phyloP scores from a whole-genome alignment of 1,284 basidiomycete species.

The Malassezia nana region DNA sequence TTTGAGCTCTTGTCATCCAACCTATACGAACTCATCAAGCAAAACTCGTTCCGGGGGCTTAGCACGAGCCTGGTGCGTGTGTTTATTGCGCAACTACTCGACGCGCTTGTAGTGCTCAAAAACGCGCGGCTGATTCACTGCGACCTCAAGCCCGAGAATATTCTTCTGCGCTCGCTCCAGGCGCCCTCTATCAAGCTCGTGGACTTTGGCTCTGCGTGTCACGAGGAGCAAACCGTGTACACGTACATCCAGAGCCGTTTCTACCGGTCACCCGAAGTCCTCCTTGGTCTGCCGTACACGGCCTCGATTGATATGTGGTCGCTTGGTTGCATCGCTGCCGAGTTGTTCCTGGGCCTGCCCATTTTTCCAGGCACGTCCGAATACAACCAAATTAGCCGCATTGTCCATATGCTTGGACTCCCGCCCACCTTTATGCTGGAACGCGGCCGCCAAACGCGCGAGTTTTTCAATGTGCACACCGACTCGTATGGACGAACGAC shows the following conservation, averaged over 20 bases:
- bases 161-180: slow-evolving; percentile 61
- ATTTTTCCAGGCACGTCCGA: slow-evolving; percentile 97
- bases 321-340: slow-evolving; percentile 88
- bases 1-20: slow-evolving; percentile 96
- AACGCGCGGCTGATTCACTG: slow-evolving; percentile 94
- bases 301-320: slow-evolving; percentile 94
- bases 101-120: slow-evolving; percentile 82
- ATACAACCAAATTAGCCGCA: slow-evolving; percentile 93
- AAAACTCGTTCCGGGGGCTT: slow-evolving; percentile 96
- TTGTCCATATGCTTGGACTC: slow-evolving; percentile 91
- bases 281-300: slow-evolving; percentile 87
- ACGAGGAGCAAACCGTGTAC: slow-evolving; percentile 96
- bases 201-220: slow-evolving; percentile 96
- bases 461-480: slow-evolving; percentile 77
- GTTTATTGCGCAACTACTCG: slow-evolving; percentile 88
- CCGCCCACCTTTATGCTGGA: slow-evolving; percentile 90
- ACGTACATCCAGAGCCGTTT: slow-evolving; percentile 99
- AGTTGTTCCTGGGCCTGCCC: slow-evolving; percentile 89
- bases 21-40: slow-evolving; percentile 98
- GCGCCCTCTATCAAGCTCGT: slow-evolving; percentile 98
- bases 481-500: slow-evolving; percentile 78
- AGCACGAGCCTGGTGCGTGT: slow-evolving; percentile 95
- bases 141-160: slow-evolving; percentile 67
- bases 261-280: slow-evolving; percentile 94
- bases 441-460: slow-evolving; percentile 82